A percentile compares a stretch with the other conserved stretches of the same genome.
Conservation (phyloP, 208 protist species). For the Polymyxa betae region DNA sequence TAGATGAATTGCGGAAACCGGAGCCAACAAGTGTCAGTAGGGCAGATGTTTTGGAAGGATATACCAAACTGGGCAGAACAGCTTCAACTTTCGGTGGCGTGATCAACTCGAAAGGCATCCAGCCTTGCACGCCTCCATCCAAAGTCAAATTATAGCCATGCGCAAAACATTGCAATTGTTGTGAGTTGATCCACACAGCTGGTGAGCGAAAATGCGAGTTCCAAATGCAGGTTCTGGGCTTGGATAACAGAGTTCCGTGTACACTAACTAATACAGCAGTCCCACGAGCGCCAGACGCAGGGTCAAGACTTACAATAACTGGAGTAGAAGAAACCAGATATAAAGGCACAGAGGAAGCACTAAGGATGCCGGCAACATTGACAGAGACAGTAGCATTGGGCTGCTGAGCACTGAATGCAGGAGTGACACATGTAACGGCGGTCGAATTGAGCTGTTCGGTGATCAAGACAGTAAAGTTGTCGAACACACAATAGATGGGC, state of each 20-base stretch:
- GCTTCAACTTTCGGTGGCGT: not conserved
- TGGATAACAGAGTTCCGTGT: not conserved
- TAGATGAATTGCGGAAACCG: not conserved
- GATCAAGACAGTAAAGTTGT: not conserved
- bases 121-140: not conserved
- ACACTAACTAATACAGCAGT: not conserved
- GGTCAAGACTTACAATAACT: not conserved
- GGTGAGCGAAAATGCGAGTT: not conserved
- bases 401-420: not conserved
- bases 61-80: not conserved
- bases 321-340: not conserved
- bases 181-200: not conserved
- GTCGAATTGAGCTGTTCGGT: not conserved
- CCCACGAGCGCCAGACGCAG: not conserved
- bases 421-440: not conserved
- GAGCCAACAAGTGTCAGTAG: conserved; percentile 5
- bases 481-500: not conserved
- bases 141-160: conserved; percentile 10
- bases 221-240: conserved; percentile 2
- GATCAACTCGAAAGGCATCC: not conserved
- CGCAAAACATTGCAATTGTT: not conserved
- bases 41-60: not conserved
- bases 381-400: not conserved
- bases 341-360: not conserved
- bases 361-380: not conserved